phyloP scores from a whole-genome alignment of 805 yeast species.

The Helenozyma rhizophorensis region DNA sequence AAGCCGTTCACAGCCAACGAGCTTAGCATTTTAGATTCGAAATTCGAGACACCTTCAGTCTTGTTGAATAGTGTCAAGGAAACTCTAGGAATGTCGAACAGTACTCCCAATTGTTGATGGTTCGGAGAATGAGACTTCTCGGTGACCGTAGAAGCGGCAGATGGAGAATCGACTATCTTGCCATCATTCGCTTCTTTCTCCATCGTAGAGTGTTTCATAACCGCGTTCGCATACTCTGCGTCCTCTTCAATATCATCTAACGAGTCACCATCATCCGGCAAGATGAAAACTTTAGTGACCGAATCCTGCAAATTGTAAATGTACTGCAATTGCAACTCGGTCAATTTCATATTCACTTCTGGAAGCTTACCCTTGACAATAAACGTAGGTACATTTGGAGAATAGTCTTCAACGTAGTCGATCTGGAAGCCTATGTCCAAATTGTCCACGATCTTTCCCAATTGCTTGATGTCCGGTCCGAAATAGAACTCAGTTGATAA shows the following conservation, averaged over 20 bases:
- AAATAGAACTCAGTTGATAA: slow-evolving; percentile 60
- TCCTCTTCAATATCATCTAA: slow-evolving; percentile 55
- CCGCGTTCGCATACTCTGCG: slow-evolving; percentile 61
- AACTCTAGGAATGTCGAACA: slow-evolving; percentile 58
- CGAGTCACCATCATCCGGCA: slow-evolving; percentile 31
- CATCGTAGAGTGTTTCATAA: slow-evolving; percentile 22
- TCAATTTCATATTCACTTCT: slow-evolving; percentile 58
- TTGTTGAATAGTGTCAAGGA: slow-evolving; percentile 58
- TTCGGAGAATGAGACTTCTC: slow-evolving; percentile 10
- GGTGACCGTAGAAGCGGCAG: too few species aligned
- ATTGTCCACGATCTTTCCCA: slow-evolving; percentile 59
- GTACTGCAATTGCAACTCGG: slow-evolving; percentile 68
- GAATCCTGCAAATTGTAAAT: slow-evolving; percentile 52
- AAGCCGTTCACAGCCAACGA: slow-evolving; percentile 53
- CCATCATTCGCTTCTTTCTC: slow-evolving; percentile 1
- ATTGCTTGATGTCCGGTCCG: slow-evolving; percentile 42
- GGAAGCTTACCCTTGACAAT: slow-evolving; percentile 54
- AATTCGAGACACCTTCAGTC: slow-evolving; percentile 33
- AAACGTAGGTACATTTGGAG: slow-evolving; percentile 42
- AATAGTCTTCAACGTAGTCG: slow-evolving; percentile 45
- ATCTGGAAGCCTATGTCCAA: slow-evolving; percentile 60
- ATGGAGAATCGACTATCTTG: too few species aligned
- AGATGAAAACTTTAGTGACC: slow-evolving; percentile 50
- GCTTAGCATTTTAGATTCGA: slow-evolving; percentile 33
- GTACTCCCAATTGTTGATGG: slow-evolving; percentile 39